These are phyloP conservation scores for Pyrenochaeta sp. DNA, from an alignment of 2,329 filamentous ascomycete genomes.

Conservation along the genomic window DNA sequence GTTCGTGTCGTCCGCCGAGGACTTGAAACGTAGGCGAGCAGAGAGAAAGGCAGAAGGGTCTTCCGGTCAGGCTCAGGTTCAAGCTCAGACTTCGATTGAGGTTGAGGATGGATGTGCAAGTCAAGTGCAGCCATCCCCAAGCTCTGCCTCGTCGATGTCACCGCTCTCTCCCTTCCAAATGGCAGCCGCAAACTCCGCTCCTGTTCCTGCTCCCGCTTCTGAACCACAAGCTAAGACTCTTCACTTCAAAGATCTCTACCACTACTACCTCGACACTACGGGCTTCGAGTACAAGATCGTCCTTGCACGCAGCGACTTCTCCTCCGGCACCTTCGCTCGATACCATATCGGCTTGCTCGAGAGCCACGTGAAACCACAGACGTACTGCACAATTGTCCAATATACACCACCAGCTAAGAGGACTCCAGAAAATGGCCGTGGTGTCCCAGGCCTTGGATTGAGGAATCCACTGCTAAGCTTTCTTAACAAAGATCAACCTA, in stretches of 20 bases:
- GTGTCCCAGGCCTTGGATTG: neutral
- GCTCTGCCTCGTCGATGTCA: neutral
- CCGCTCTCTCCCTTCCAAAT: neutral
- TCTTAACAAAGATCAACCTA: neutral
- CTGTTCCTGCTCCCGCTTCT: neutral
- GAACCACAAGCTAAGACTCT: conserved; percentile 22
- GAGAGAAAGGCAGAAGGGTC: conserved; percentile 20
- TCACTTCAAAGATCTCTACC: conserved; percentile 60
- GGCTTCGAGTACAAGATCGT: conserved; percentile 71
- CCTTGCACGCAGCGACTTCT: conserved; percentile 63
- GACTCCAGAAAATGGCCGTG: neutral
- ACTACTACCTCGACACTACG: conserved; percentile 69
- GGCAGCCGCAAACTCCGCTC: neutral
- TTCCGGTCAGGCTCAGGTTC: neutral
- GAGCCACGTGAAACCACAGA: conserved; percentile 40
- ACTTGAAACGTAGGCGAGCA: conserved; percentile 31
- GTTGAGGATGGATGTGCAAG: conserved; percentile 2
- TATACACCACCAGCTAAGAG: conserved; percentile 29
- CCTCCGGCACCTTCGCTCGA: conserved; percentile 63
- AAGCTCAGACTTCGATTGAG: neutral
- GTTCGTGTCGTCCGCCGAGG: conserved; percentile 30
- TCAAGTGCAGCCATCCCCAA: neutral
- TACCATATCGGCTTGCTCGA: conserved; percentile 51
- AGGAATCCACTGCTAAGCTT: conserved; percentile 1
- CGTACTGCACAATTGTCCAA: conserved; percentile 40